Evolutionary conservation across 2,329 filamentous ascomycete genomes (phyloP), one percentile per base, ranked within the genome.

Genomic region (Pseudocercospora pini-densiflorae): DNA sequence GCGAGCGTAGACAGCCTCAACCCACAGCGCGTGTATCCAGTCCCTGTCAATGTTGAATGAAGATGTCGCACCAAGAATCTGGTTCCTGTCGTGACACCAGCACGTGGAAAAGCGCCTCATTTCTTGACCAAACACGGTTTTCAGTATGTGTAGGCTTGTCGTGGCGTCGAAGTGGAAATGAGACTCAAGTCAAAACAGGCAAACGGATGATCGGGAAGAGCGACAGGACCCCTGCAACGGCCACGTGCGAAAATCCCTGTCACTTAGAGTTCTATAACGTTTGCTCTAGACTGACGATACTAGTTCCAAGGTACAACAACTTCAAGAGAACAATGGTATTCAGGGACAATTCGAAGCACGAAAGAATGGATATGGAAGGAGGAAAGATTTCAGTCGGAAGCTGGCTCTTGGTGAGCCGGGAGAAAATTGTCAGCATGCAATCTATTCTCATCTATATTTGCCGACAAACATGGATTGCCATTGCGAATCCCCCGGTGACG

Each of bases 81-180:
- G 14, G 14, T 40, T 12, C 24, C 51, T 54, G 51, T 54, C 51
- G 51, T 24, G 24, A 54, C 24, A 54, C 24, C 51, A 31, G 51
- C 51, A 54, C 51, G 51, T 55, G 51, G 24, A 14, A 19, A 55
- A 23, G 9, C 24, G 16, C 51, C 24, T 24, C 14, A 54, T 24
- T 16, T 31, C 9, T 16, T 12, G 14, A 16, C 6, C 49, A 24
- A 24, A 29, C 49, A 24, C 49, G 14, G 21, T 54, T 16, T 54
- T 24, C 23, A 54, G 24, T 27, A 36, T 29, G 49, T 54, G 5
- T 55, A 4, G 51, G 14, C 24, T 27, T n/a, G 10, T 55, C n/a
- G 54, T 58, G 55, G 55, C 55, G 55, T 58, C 14, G n/a, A 31
- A n/a, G 55, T 58, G 55, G 55, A 58, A 58, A 58, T 58, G 55